Percentiles rank a stretch among this genome's conserved stretches.
phyloP scores from a whole-genome alignment of 345 rosid genomes.

The Lepidium aucheri region DNA sequence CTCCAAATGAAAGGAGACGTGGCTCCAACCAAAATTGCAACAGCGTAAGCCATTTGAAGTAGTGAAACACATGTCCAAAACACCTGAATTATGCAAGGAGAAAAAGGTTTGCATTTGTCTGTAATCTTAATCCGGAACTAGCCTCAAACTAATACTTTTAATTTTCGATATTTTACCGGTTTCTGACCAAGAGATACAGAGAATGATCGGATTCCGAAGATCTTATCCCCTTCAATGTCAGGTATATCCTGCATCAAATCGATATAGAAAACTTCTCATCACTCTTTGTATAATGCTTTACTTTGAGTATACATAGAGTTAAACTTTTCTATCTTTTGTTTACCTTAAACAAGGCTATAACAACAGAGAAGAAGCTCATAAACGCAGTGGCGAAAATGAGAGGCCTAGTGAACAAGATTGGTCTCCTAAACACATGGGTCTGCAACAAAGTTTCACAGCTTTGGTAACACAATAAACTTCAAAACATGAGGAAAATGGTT shows the following conservation, averaged over 20 bases:
- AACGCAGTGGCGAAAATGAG: slow-evolving; percentile 86
- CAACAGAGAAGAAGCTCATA: slow-evolving; percentile 97
- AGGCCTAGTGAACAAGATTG: slow-evolving; percentile 56
- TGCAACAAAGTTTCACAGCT: slow-evolving; percentile 22
- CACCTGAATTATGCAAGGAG: slow-evolving; percentile 39
- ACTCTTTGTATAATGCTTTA: neutral
- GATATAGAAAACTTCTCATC: neutral
- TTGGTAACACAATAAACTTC: neutral
- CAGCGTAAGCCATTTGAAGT: slow-evolving; percentile 74
- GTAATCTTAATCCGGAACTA: neutral
- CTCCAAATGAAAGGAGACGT: slow-evolving; percentile 71
- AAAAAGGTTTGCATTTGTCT: neutral
- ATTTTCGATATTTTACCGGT: slow-evolving; percentile 34
- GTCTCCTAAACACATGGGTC: slow-evolving; percentile 74
- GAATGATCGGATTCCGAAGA: slow-evolving; percentile 74
- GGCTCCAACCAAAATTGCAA: slow-evolving; percentile 70
- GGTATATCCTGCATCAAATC: slow-evolving; percentile 66
- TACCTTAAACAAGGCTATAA: slow-evolving; percentile 94
- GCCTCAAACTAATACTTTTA: neutral
- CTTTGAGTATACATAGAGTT: neutral
- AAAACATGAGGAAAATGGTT: neutral
- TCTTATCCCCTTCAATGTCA: slow-evolving; percentile 92
- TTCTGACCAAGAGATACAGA: slow-evolving; percentile 79
- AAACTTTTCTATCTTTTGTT: too few relatives aligned
- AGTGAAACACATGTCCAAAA: slow-evolving; percentile 84